A percentile compares a stretch with the other conserved stretches of the same genome.
phyloP scores from a whole-genome alignment of 805 yeast species.

The Saccharomycopsis sp. region DNA sequence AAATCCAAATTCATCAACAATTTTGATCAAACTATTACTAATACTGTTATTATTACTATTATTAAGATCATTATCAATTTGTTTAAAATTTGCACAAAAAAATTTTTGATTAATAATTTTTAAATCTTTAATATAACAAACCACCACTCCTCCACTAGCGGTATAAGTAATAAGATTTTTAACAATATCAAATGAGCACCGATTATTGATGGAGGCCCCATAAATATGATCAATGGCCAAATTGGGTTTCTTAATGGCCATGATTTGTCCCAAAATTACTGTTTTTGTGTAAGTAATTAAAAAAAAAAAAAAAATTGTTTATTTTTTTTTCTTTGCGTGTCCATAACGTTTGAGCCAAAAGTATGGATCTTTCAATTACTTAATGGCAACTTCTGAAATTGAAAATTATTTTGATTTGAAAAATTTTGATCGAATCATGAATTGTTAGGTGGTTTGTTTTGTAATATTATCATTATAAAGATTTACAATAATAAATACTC shows the following conservation, averaged over 20 bases:
- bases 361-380: no score
- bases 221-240: not conserved
- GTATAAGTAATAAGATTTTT: not conserved
- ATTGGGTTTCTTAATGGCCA: not conserved
- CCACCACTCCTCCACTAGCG: constrained; percentile 5
- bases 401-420: no score
- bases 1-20: not conserved
- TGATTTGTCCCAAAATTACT: no score
- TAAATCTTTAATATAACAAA: not conserved
- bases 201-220: not conserved
- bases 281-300: no score
- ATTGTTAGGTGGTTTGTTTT: no score
- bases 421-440: no score
- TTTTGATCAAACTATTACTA: not conserved
- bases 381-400: no score
- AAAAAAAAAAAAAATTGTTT: no score
- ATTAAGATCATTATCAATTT: not conserved
- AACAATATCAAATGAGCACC: not conserved
- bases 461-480: no score
- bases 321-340: no score
- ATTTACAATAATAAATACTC: no score
- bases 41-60: not conserved
- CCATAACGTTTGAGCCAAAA: no score
- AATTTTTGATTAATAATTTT: not conserved
- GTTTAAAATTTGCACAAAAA: not conserved